Percentiles rank a stretch among this genome's conserved stretches.
phyloP scores from a whole-genome alignment of 1,284 basidiomycete species.

The Moesziomyces globuligerus region DNA sequence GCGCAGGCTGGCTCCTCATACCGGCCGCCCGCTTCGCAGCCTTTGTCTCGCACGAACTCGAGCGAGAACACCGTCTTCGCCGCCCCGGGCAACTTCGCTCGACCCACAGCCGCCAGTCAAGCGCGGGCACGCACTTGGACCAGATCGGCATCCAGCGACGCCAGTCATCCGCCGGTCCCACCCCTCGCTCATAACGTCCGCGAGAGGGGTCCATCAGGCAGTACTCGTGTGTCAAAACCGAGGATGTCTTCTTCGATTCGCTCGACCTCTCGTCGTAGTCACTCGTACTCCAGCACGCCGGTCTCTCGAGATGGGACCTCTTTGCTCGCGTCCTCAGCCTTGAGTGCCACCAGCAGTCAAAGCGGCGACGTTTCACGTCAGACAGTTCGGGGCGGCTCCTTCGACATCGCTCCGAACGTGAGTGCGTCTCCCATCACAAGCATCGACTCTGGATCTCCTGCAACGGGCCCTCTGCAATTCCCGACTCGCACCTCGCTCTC shows the following conservation, averaged over 20 bases:
- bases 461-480: slow-evolving; percentile 30
- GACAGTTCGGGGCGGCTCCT: slow-evolving; percentile 12
- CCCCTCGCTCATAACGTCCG: slow-evolving; percentile 3
- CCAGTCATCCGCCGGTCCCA: slow-evolving; percentile 6
- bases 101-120: slow-evolving; percentile 52
- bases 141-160: slow-evolving; percentile 28
- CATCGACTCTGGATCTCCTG: neutral
- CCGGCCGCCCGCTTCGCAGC: slow-evolving; percentile 5
- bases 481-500: slow-evolving; percentile 29
- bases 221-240: slow-evolving; percentile 9
- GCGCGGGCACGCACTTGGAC: slow-evolving; percentile 38
- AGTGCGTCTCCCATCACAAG: slow-evolving; percentile 15
- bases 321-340: neutral
- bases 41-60: slow-evolving; percentile 19
- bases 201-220: slow-evolving; percentile 4
- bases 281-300: slow-evolving; percentile 29
- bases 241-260: slow-evolving; percentile 18
- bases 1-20: slow-evolving; percentile 1
- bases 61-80: slow-evolving; percentile 6
- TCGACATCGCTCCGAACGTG: slow-evolving; percentile 9
- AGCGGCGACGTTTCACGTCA: slow-evolving; percentile 1
- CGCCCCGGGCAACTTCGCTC: slow-evolving; percentile 34
- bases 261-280: slow-evolving; percentile 25
- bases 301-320: slow-evolving; percentile 5
- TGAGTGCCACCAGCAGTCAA: slow-evolving; percentile 4